Base-by-base conservation (phyloP, 1,284 basidiomycete species). In the Quambalaria eucalypti region DNA sequence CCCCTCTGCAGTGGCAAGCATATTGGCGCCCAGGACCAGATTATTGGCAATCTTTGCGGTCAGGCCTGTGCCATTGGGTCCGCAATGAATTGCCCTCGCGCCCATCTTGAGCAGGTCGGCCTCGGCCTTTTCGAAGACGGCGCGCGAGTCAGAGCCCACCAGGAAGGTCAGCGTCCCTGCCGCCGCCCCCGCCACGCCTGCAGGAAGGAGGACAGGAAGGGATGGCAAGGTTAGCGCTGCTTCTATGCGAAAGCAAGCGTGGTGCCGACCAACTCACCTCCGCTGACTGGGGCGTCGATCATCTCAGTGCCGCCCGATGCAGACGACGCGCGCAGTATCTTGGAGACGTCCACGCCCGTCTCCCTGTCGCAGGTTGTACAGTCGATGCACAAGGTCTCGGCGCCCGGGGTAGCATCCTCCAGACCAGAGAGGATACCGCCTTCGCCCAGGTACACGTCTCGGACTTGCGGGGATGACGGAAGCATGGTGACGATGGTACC, bases 241-340 rank as follows among this genome's bases (percentile, higher is more conserved):
- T 51, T 55, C 83, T 57, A 70, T n/a, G n/a, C n/a, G n/a, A n/a
- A n/a, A n/a, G n/a, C n/a, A n/a, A n/a, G n/a, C n/a, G n/a, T n/a
- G n/a, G n/a, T n/a, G n/a, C n/a, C n/a, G n/a, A n/a, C n/a, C n/a
- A n/a, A n/a, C n/a, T n/a, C n/a, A 83, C 89, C 90, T 56, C 90
- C 90, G 31, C 87, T 90, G 0, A 93, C 90, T 14, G 90, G 90
- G 1, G 90, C 88, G 75, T 93, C 90, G 46, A 92, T 81, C 83
- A 92, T 89, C 38, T 70, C 66, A n/a, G n/a, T n/a, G n/a, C n/a
- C n/a, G n/a, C 61, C 68, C 7, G 46, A 51, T 0, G 42, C 28
- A 23, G 8, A 16, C 26, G 12, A 28, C 78, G 78, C 4, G 84
- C 86, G n/a, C 87, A 89, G 82, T 33, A 81, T 76, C 10, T 70